These are phyloP conservation scores for Mycena capillaripes DNA, from an alignment of 768 basidiomycete species.

Conservation along the genomic window DNA sequence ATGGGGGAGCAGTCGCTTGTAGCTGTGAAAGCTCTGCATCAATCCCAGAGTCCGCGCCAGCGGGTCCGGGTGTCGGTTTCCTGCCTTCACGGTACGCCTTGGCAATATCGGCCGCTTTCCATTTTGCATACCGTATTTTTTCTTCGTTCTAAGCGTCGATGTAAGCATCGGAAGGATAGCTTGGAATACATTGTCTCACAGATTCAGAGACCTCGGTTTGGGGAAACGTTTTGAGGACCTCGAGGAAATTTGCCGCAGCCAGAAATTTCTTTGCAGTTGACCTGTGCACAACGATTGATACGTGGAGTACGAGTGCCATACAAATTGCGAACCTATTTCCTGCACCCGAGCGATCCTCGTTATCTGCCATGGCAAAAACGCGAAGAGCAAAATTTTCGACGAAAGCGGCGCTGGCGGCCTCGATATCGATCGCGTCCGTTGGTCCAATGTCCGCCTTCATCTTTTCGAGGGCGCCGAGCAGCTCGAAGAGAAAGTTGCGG, in stretches of 20 bases:
- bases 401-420: conserved; percentile 87
- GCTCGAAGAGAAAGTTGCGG: conserved; percentile 75
- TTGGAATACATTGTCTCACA: conserved; percentile 53
- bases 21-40: conserved; percentile 39
- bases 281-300: conserved; percentile 54
- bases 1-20: conserved; percentile 19
- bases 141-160: conserved; percentile 72
- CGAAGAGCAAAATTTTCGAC: conserved; percentile 95
- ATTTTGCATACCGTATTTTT: conserved; percentile 94
- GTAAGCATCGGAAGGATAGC: conserved; percentile 11
- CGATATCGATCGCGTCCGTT: conserved; percentile 87
- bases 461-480: conserved; percentile 84
- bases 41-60: conserved; percentile 57
- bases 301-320: neutral
- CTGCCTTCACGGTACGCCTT: conserved; percentile 96
- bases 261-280: conserved; percentile 95
- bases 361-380: conserved; percentile 91
- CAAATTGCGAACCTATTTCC: conserved; percentile 74
- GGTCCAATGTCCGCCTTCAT: conserved; percentile 83
- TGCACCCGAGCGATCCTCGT: conserved; percentile 86
- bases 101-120: conserved; percentile 97
- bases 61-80: conserved; percentile 84
- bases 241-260: conserved; percentile 95
- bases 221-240: conserved; percentile 85
- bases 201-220: conserved; percentile 69